Evolutionary conservation across 169 alveolate species (phyloP).

Genomic region (Eimeria necatrix): DNA sequence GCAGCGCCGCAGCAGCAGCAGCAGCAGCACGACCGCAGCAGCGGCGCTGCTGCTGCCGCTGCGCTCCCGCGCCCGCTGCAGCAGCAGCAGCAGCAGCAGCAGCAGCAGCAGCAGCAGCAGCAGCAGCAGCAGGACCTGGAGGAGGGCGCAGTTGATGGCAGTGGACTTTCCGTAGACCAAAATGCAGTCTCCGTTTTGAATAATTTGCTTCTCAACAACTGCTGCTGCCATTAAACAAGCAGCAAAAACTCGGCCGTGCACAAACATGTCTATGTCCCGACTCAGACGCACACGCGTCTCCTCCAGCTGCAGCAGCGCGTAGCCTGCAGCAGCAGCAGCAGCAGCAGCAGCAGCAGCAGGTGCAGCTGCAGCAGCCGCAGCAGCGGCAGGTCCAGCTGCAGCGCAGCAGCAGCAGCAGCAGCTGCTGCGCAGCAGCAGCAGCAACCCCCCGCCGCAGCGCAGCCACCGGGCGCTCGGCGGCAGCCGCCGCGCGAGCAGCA

Average conservation of each 20-base stretch:
- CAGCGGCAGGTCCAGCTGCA: slow-evolving; percentile 35
- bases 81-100: slow-evolving; percentile 73
- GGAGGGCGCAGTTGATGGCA: slow-evolving; percentile 43
- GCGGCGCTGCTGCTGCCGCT: slow-evolving; percentile 50
- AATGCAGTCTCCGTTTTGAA: slow-evolving; percentile 38
- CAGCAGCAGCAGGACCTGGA: slow-evolving; percentile 6
- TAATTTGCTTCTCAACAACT: slow-evolving; percentile 31
- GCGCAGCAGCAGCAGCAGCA: slow-evolving; percentile 17
- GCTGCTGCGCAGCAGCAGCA: not conserved
- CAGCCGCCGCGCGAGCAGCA: slow-evolving; percentile 49
- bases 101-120: slow-evolving; percentile 72
- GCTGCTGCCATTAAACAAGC: slow-evolving; percentile 42
- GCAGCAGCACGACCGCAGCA: not conserved
- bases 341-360: slow-evolving; percentile 30
- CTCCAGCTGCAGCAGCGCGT: slow-evolving; percentile 42
- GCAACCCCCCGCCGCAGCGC: not conserved
- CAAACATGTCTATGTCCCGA: slow-evolving; percentile 27
- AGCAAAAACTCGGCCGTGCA: slow-evolving; percentile 1
- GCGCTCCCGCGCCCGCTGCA: slow-evolving; percentile 56
- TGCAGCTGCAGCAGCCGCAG: not conserved
- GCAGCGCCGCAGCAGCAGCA: slow-evolving; percentile 13
- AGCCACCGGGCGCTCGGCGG: not conserved
- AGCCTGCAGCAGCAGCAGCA: slow-evolving; percentile 24
- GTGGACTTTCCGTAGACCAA: slow-evolving; percentile 61
- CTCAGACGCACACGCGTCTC: slow-evolving; percentile 35